A percentile compares a stretch with the other conserved stretches of the same genome.
Conservation (phyloP, 495 filamentous ascomycete genomes). For the Neurospora sp. region DNA sequence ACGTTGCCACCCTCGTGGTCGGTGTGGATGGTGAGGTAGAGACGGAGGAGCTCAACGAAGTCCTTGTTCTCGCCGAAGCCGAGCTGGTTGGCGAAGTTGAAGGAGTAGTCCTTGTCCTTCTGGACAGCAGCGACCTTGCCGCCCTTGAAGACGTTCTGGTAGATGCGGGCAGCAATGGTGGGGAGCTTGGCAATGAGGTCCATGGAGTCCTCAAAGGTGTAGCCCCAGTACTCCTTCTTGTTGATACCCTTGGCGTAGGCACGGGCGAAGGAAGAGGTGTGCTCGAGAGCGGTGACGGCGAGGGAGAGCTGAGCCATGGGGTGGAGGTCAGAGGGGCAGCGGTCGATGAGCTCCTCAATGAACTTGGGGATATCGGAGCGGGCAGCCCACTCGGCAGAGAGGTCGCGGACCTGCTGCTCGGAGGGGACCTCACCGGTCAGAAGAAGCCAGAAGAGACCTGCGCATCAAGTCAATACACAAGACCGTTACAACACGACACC, state of each 20-base stretch:
- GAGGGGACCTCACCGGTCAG: constrained; percentile 93
- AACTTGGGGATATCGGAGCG: constrained; percentile 93
- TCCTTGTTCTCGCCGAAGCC: constrained; percentile 91
- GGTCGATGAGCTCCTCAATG: constrained; percentile 97
- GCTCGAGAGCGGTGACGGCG: constrained; percentile 94
- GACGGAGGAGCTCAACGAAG: constrained; percentile 94
- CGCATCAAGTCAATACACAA: constrained; percentile 5
- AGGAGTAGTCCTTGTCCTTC: constrained; percentile 97
- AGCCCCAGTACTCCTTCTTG: constrained; percentile 98
- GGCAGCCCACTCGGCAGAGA: constrained; percentile 97
- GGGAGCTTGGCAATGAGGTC: constrained; percentile 99
- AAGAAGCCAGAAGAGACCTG: constrained; percentile 98
- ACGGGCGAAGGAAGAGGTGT: constrained; percentile 93
- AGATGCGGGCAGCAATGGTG: constrained; percentile 94
- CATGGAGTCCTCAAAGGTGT: constrained; percentile 99
- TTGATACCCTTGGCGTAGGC: constrained; percentile 97
- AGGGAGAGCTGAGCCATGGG: constrained; percentile 99
- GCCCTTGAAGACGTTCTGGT: constrained; percentile 99
- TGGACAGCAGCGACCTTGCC: constrained; percentile 92
- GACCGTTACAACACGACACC: not conserved
- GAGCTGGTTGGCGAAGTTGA: constrained; percentile 98
- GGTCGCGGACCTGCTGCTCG: constrained; percentile 93
- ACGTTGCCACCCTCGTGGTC: constrained; percentile 99
- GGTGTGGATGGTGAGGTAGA: constrained; percentile 98
- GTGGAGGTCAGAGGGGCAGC: constrained; percentile 95